Evolutionary conservation across 192 early-diverging fungal species (phyloP), one percentile per base, ranked within the genome.

Genomic region (Thoreauomyces humboldtii): DNA sequence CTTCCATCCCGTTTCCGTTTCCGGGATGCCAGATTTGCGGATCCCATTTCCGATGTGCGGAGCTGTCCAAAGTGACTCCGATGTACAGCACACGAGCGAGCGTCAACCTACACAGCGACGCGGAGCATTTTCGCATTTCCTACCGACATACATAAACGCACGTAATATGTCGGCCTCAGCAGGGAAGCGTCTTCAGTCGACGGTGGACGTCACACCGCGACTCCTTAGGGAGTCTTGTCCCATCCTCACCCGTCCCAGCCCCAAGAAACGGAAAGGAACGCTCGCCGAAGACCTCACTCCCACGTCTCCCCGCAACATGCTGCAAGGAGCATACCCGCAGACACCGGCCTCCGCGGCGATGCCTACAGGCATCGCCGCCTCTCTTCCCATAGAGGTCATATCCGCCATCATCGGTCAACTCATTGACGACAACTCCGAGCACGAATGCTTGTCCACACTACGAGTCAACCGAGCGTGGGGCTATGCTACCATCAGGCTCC

Each of bases 391-490:
- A 1, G 62, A 64, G 35, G 21, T 64, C 21, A 22, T 64, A 19
- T 28, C 17, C 12, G 17, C 11, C 25, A 64, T 64, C 32, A 28
- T 51, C 46, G 24, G 19, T 5, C n/a, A 34, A 17, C 28, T 64
- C 15, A 43, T 61, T 28, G 43, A 14, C 4, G 45, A 5, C 9
- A 50, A 37, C 31, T 54, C 62, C 11, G 62, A 64, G 35, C 32
- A 12, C 25, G 45, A 50, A n/a, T 38, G 28, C 28, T 34, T 54
- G 15, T 37, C 32, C 2, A 27, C 48, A 7, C 15, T 53, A 19
- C 43, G 51, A 27, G 48, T 61, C 19, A 61, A 64, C 62, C 29
- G 32, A 42, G 51, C 62, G 5, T 64, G 62, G 62, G 51, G 51
- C 24, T n/a, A 64, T 37, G 48, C 62, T 25, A 38, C 48, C 5